phyloP scores from a whole-genome alignment of 2,329 filamentous ascomycete genomes.

The Ophiocordyceps robertsii region DNA sequence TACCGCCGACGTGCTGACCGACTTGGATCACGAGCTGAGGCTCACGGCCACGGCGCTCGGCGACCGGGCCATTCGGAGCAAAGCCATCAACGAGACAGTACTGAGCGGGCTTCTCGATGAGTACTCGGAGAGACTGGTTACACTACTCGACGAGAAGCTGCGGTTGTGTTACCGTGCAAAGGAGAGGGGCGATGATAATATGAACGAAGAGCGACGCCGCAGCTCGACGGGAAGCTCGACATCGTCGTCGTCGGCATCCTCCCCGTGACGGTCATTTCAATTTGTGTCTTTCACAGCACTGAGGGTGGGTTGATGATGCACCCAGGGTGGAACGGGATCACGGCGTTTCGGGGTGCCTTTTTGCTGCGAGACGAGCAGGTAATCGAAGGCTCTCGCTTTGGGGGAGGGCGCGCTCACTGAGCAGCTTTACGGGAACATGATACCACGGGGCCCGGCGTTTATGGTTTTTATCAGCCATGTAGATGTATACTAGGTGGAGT shows the following conservation, averaged over 20 bases:
- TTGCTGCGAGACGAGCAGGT: not conserved
- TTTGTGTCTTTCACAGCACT: constrained; percentile 1
- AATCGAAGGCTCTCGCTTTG: not conserved
- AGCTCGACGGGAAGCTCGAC: constrained; percentile 20
- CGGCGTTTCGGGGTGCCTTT: constrained; percentile 3
- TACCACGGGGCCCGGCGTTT: constrained; percentile 21
- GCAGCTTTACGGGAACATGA: constrained; percentile 16
- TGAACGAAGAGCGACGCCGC: constrained; percentile 15
- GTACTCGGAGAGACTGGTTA: constrained; percentile 60
- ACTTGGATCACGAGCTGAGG: constrained; percentile 51
- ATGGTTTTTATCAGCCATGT: constrained; percentile 2
- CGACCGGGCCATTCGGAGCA: constrained; percentile 39
- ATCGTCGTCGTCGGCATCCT: constrained; percentile 20
- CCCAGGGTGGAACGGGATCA: not conserved
- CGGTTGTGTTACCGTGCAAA: constrained; percentile 27
- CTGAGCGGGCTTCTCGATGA: constrained; percentile 56
- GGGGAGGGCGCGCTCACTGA: constrained; percentile 6
- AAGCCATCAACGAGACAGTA: constrained; percentile 42
- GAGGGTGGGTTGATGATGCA: not conserved
- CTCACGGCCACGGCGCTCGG: constrained; percentile 48
- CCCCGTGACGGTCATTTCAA: constrained; percentile 2
- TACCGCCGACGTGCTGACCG: constrained; percentile 42
- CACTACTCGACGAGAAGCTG: constrained; percentile 60
- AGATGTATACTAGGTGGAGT: not conserved
- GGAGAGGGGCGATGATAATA: constrained; percentile 15